Evolutionary conservation across 2,329 filamentous ascomycete species (phyloP).

Genomic region (Fusarium sp.): DNA sequence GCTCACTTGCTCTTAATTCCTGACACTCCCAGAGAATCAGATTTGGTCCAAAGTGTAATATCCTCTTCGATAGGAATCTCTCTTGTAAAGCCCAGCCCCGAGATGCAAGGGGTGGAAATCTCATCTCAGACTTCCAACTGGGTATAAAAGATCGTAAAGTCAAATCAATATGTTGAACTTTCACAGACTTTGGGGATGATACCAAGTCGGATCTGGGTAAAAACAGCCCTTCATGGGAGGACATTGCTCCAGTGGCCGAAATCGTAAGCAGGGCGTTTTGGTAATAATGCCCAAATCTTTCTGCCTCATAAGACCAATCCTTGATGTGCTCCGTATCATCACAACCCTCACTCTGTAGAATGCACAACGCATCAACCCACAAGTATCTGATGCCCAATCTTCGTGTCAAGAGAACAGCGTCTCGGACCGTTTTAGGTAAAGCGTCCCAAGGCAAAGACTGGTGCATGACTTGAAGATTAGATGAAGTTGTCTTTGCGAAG

Average conservation of each 20-base stretch:
- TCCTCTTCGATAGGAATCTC: neutral
- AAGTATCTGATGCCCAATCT: neutral
- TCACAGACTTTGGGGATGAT: neutral
- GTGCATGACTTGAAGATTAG: neutral
- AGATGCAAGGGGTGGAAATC: accelerated
- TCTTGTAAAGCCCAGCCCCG: slow-evolving; percentile 3
- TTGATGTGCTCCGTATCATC: neutral
- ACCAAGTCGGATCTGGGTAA: accelerated
- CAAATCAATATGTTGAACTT: accelerated
- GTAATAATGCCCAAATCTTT: slow-evolving; percentile 6
- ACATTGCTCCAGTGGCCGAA: neutral
- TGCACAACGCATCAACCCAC: slow-evolving; percentile 1
- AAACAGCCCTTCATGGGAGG: neutral
- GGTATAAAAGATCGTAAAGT: accelerated
- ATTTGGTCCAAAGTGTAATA: neutral
- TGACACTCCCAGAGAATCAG: neutral
- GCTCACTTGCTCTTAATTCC: neutral
- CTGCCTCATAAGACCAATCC: neutral
- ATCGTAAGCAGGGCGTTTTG: neutral
- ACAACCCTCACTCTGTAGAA: neutral
- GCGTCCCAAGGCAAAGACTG: neutral
- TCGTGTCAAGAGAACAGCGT: neutral
- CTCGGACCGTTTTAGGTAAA: neutral
- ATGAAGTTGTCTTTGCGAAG: neutral
- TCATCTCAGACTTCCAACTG: accelerated